phyloP scores from a whole-genome alignment of 805 yeast genomes.

The Kuraishia capsulata region DNA sequence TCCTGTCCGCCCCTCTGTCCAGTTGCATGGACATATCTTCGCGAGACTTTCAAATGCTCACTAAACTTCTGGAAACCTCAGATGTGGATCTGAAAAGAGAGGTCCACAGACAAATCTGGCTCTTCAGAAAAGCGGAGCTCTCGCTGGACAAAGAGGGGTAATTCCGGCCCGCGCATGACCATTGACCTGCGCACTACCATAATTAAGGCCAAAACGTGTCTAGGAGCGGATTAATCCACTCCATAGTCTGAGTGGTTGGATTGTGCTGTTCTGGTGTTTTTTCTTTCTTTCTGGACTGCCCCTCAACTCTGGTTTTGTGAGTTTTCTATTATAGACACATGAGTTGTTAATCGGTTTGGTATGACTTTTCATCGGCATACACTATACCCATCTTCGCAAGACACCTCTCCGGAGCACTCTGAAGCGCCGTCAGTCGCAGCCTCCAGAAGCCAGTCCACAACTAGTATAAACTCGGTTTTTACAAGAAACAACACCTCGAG shows the following conservation, averaged over 20 bases:
- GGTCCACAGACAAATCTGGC: slow-evolving; percentile 40
- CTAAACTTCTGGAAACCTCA: background rate
- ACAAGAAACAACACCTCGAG: slow-evolving; percentile 1
- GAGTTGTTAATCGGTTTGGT: no score
- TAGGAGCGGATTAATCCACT: background rate
- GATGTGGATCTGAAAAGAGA: slow-evolving; percentile 21
- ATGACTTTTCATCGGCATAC: slow-evolving; percentile 3
- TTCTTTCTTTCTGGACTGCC: no score
- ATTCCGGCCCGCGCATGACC: background rate
- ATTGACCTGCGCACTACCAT: background rate
- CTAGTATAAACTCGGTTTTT: slow-evolving; percentile 3
- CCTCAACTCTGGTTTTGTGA: no score
- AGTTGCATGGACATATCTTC: background rate
- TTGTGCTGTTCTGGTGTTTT: no score
- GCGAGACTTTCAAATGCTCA: background rate
- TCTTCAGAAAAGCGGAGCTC: slow-evolving; percentile 52
- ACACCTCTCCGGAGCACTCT: slow-evolving; percentile 1
- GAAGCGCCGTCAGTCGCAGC: background rate
- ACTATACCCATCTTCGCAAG: background rate
- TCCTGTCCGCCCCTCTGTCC: background rate
- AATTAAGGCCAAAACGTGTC: no score
- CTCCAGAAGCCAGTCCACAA: slow-evolving; percentile 3
- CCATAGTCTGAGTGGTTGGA: no score
- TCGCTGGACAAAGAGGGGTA: slow-evolving; percentile 3
- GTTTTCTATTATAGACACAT: no score